Conservation (phyloP, 495 filamentous ascomycete species). For the Cercophora scortea region DNA sequence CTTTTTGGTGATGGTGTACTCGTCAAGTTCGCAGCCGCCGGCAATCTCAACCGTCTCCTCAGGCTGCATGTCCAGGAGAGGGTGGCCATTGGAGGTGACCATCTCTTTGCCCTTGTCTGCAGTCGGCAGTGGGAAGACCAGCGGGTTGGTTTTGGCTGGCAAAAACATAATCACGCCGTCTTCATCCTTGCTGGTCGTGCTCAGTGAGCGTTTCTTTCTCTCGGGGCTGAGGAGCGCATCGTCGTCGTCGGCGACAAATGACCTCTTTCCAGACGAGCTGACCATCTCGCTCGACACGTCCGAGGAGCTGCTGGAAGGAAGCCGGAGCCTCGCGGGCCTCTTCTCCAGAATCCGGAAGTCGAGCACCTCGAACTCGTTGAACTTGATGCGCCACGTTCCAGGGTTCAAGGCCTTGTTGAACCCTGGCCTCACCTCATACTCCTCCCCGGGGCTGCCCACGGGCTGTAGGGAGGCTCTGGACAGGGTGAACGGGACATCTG, state of each 20-base stretch:
- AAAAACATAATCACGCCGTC: constrained; percentile 42
- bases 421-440: constrained; percentile 33
- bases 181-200: constrained; percentile 17
- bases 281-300: constrained; percentile 17
- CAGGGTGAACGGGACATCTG: constrained; percentile 36
- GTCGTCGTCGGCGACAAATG: constrained; percentile 30
- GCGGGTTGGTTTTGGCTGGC: constrained; percentile 31
- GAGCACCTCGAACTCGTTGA: constrained; percentile 32
- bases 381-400: constrained; percentile 40
- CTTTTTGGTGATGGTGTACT: constrained; percentile 37
- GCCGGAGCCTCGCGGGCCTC: constrained; percentile 24
- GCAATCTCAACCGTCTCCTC: constrained; percentile 34
- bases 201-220: constrained; percentile 29
- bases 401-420: constrained; percentile 32
- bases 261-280: constrained; percentile 34
- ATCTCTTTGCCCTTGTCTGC: constrained; percentile 35
- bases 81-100: constrained; percentile 32
- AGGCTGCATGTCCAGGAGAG: constrained; percentile 34
- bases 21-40: constrained; percentile 32
- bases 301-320: constrained; percentile 16
- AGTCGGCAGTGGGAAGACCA: constrained; percentile 33
- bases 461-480: constrained; percentile 24
- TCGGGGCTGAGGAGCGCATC: constrained; percentile 16
- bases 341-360: constrained; percentile 45
- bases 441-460: constrained; percentile 17